Percentiles rank a stretch among this genome's conserved stretches.
Conservation (phyloP, 192 early-diverging fungal species). For the Chytriomyces sp. region DNA sequence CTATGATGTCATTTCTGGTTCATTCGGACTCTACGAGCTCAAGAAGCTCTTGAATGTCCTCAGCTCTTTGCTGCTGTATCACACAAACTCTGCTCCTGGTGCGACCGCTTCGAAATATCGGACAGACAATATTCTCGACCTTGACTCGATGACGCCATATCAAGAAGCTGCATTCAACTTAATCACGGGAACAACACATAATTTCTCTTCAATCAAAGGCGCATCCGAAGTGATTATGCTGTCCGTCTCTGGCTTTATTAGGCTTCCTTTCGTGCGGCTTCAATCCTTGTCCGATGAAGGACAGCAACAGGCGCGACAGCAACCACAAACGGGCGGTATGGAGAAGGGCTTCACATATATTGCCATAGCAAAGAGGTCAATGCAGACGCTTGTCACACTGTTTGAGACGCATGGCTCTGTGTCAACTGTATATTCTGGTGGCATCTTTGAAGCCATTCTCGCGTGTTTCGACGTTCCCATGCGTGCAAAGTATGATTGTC, state of each 20-base stretch:
- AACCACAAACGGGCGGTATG: conserved; percentile 22
- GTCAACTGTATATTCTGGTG: conserved; percentile 48
- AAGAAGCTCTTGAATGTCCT: conserved; percentile 51
- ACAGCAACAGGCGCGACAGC: background rate
- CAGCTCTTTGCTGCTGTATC: conserved; percentile 61
- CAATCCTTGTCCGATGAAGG: conserved; percentile 9
- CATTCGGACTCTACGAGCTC: conserved; percentile 61
- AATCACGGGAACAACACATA: conserved; percentile 41
- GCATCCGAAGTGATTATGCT: conserved; percentile 32
- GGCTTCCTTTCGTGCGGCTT: conserved; percentile 42
- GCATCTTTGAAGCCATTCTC: conserved; percentile 38
- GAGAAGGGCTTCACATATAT: conserved; percentile 68
- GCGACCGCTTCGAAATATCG: conserved; percentile 38
- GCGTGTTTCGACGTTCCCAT: conserved; percentile 71
- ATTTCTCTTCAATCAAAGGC: conserved; percentile 30
- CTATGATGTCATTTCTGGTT: conserved; percentile 54
- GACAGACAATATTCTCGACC: conserved; percentile 48
- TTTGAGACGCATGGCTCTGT: conserved; percentile 57
- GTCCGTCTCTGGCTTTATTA: conserved; percentile 39
- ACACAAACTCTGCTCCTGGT: conserved; percentile 58
- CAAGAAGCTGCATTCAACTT: conserved; percentile 71
- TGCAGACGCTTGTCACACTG: conserved; percentile 54
- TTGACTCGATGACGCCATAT: conserved; percentile 64
- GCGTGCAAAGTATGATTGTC: conserved; percentile 75
- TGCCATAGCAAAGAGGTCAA: conserved; percentile 68